Evolutionary conservation across 2,329 filamentous ascomycete genomes (phyloP), one percentile per base, ranked within the genome.

Genomic region (Thermoascus crustaceus): DNA sequence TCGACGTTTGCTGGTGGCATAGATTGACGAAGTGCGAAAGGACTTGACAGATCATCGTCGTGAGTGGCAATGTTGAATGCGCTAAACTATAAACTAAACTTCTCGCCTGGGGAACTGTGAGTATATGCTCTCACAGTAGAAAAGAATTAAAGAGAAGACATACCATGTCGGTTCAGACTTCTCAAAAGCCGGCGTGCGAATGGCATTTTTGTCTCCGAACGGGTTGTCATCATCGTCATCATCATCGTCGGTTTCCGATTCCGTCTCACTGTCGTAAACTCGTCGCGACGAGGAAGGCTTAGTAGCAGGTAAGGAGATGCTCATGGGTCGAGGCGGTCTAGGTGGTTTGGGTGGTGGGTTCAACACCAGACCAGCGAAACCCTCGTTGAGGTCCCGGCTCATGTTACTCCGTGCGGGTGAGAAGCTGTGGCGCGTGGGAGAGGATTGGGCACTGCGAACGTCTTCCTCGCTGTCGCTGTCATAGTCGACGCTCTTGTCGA

Each of bases 181-280:
- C 32, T 61, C 59, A 22, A 57, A 26, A 4, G 34, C 44, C 10
- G 59, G 54, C 1, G 60, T 60, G 14, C 44, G 44, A 23, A 64
- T 60, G 9, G 78, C 83, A 54, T 94, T 88, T 26, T 75, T 75
- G 56, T 94, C 86, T 3, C 83, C 85, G 57, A 94, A 94, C 0
- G 87, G 87, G 53, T 94, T 77, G 44, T 91, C 75, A n/a, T 87
- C 82, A 27, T 86, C 81, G n/a, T 83, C 79, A 5, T 83, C 79
- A 2, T 75, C 75, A 5, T 71, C 67, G n/a, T 71, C 64, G 10
- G 53, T 49, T 19, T 62, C 67, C 2, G 66, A 64, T 20, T 71
- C 71, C 2, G 61, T 54, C 40, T 77, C 72, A 31, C 71, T 71
- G 8, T 78, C 75, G 10, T 71, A 72, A n/a, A 73, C 68, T 13